Base-by-base conservation (phyloP, 1,284 basidiomycete genomes). In the Papiliotrema nemorosa region DNA sequence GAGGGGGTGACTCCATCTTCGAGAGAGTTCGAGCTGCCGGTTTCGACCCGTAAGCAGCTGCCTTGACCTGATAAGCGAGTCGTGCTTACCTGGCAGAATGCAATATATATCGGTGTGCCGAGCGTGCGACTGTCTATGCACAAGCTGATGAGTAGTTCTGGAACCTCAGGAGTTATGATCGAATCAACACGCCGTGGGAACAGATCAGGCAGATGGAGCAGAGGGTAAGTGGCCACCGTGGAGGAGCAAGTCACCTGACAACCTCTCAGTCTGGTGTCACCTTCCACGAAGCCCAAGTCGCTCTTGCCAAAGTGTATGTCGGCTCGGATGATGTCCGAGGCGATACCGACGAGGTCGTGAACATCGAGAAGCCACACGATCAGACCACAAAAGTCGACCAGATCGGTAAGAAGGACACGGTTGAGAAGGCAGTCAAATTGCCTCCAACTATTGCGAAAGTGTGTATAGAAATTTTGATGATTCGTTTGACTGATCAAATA, bases 151-250 rank as follows among this genome's bases (percentile, higher is more conserved):
- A 89, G 59, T 81, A 85, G 18, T 90, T 94, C 79, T 96, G 88
- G 76, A 90, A 96, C 72, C 78, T 97, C 29, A 81, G 92, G 36
- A 79, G 85, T 2, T 96, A 93, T 70, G 93, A 97, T 69, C 81
- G 92, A 26, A 90, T 97, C 73, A 93, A 93, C 67, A 84, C 85
- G 0, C 90, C 60, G 53, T 70, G 47, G 55, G 78, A 79, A 0
- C 78, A 81, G 63, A 86, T 91, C 66, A 73, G 78, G 45, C 61
- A 81, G 58, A 87, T 88, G 79, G 87, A 93, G 69, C 67, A 81
- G 53, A 76, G 55, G 21, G 72, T 69, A 16, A 50, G 64, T 26
- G 6, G 7, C 13, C 39, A 14, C 12, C 6, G 6, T 12, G 20
- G 20, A 25, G 25, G 9, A 25, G 10, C 18, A 5, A 26, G 41